Conservation (phyloP, 1,284 basidiomycete genomes). For the Cerioporus squamosus region DNA sequence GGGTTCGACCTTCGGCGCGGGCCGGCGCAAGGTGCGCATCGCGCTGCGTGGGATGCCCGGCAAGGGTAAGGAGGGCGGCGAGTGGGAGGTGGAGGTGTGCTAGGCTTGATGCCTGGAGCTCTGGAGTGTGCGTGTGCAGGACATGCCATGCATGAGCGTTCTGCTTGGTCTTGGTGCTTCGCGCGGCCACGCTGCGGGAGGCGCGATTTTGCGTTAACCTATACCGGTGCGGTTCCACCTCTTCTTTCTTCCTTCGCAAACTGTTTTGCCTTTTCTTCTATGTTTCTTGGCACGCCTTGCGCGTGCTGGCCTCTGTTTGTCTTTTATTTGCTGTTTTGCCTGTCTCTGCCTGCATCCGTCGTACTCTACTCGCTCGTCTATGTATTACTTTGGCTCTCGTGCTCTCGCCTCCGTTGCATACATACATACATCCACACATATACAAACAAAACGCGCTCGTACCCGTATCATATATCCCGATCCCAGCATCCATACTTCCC, state of each 20-base stretch:
- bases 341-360: slow-evolving; percentile 5
- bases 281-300: background rate
- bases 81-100: slow-evolving; percentile 74
- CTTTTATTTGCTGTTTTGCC: slow-evolving; percentile 3
- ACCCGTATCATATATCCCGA: no score
- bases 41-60: slow-evolving; percentile 66
- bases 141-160: background rate
- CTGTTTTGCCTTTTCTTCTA: background rate
- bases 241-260: slow-evolving; percentile 1
- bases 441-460: background rate
- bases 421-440: slow-evolving; percentile 8
- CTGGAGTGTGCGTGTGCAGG: background rate
- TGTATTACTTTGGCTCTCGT: slow-evolving; percentile 26
- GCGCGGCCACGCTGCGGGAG: no score
- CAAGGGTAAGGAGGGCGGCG: slow-evolving; percentile 64
- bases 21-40: slow-evolving; percentile 56
- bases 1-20: slow-evolving; percentile 18
- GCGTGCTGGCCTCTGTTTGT: background rate
- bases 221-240: slow-evolving; percentile 23
- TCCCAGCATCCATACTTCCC: no score
- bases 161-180: slow-evolving; percentile 2
- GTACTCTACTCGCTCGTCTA: slow-evolving; percentile 26
- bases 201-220: slow-evolving; percentile 24
- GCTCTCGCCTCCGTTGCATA: slow-evolving; percentile 19
- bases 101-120: slow-evolving; percentile 39